Conservation (phyloP, 306 rosid genomes). For the Fragaria vesca region DNA sequence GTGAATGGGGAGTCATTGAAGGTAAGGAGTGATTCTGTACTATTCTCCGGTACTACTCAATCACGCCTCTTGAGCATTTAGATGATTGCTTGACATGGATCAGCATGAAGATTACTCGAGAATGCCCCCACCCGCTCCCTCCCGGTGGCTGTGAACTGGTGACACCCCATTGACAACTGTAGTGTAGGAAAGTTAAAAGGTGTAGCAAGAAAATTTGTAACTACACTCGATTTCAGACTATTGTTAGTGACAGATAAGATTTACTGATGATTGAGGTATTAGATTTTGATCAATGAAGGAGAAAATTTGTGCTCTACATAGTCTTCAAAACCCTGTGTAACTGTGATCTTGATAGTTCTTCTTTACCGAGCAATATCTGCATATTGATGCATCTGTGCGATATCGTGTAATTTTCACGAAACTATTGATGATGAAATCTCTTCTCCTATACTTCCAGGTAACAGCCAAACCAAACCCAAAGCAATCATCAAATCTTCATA, state of each 20-base stretch:
- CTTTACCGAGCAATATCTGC: background rate
- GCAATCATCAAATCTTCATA: background rate
- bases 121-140: background rate
- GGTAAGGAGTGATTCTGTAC: background rate
- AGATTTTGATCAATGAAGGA: background rate
- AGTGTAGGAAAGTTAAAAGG: background rate
- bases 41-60: background rate
- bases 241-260: background rate
- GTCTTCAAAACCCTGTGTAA: background rate
- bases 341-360: background rate
- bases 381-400: background rate
- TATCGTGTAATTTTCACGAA: background rate
- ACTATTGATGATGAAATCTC: background rate
- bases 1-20: background rate
- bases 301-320: background rate
- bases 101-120: background rate
- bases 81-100: background rate
- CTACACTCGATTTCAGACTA: background rate
- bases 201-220: background rate
- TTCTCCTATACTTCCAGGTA: background rate
- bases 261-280: background rate
- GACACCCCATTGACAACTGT: background rate
- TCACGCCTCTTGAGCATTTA: background rate
- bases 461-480: background rate
- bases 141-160: background rate